These are phyloP conservation scores for Melanogaster broomeanus DNA, from an alignment of 768 basidiomycete species.

Conservation along the genomic window DNA sequence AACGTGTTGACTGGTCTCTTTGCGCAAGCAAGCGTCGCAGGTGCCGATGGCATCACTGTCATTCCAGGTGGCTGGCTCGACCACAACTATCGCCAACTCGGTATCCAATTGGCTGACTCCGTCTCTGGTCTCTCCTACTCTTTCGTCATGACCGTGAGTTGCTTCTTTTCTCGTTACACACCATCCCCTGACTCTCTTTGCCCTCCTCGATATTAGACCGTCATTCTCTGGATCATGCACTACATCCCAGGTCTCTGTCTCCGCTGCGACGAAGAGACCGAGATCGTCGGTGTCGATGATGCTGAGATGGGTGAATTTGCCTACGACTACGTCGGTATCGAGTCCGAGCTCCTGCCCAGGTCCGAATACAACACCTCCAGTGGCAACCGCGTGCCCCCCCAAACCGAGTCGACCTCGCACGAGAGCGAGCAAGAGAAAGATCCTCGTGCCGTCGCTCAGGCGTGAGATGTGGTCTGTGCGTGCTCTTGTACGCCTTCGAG, in stretches of 20 bases:
- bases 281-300: conserved; percentile 87
- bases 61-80: conserved; percentile 89
- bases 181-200: not conserved
- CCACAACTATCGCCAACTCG: conserved; percentile 79
- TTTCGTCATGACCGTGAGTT: conserved; percentile 72
- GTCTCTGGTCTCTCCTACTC: conserved; percentile 65
- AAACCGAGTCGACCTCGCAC: conserved; percentile 24
- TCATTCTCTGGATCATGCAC: conserved; percentile 89
- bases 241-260: conserved; percentile 79
- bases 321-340: conserved; percentile 83
- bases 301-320: conserved; percentile 89
- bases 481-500: not conserved
- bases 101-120: conserved; percentile 81
- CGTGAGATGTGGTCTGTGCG: not conserved
- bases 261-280: conserved; percentile 62
- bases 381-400: conserved; percentile 39
- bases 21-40: conserved; percentile 77
- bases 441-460: not conserved
- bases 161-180: not conserved
- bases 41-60: conserved; percentile 67
- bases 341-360: conserved; percentile 44
- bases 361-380: conserved; percentile 31
- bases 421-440: conserved; percentile 31
- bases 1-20: conserved; percentile 88
- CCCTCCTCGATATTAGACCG: conserved; percentile 44